Percentiles rank a stretch among this genome's conserved stretches.
These are phyloP conservation scores for Nothophoma quercina DNA, from an alignment of 2,329 filamentous ascomycete genomes.

Conservation along the genomic window DNA sequence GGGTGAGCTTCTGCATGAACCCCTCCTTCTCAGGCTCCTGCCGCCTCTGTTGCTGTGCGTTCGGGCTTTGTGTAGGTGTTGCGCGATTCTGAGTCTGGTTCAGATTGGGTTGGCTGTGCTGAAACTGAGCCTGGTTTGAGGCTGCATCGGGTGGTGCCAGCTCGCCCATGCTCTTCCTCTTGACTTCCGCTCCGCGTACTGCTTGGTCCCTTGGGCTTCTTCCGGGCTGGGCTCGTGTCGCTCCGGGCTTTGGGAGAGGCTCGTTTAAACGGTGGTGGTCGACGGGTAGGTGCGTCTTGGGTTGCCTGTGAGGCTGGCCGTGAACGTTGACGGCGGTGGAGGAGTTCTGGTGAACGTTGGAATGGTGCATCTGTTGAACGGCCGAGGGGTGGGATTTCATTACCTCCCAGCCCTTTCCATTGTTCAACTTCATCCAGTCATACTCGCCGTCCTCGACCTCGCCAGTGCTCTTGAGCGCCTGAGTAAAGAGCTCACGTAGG, in stretches of 20 bases:
- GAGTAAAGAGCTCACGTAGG: constrained; percentile 93
- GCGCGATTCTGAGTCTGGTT: constrained; percentile 62
- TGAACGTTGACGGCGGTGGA: constrained; percentile 84
- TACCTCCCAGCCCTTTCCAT: constrained; percentile 89
- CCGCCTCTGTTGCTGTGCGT: constrained; percentile 62
- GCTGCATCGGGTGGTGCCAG: constrained; percentile 79
- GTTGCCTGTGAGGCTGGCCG: constrained; percentile 70
- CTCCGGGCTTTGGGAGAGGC: constrained; percentile 67
- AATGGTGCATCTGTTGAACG: constrained; percentile 76
- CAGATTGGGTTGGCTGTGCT: constrained; percentile 91
- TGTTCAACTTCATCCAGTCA: constrained; percentile 99
- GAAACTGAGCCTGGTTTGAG: constrained; percentile 94
- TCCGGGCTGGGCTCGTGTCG: constrained; percentile 60
- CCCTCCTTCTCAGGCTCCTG: constrained; percentile 72
- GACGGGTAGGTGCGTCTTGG: constrained; percentile 58
- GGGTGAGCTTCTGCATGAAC: constrained; percentile 91
- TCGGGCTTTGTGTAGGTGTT: constrained; percentile 51
- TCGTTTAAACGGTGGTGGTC: constrained; percentile 56
- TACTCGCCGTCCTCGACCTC: constrained; percentile 98
- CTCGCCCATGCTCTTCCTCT: constrained; percentile 81
- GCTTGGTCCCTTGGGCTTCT: constrained; percentile 46
- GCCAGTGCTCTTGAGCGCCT: constrained; percentile 91
- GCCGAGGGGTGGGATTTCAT: constrained; percentile 74
- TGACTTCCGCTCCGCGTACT: constrained; percentile 37
- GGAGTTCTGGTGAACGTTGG: constrained; percentile 78